These are phyloP conservation scores for Penicillium herquei DNA, from an alignment of 495 filamentous ascomycete species.

Conservation along the genomic window DNA sequence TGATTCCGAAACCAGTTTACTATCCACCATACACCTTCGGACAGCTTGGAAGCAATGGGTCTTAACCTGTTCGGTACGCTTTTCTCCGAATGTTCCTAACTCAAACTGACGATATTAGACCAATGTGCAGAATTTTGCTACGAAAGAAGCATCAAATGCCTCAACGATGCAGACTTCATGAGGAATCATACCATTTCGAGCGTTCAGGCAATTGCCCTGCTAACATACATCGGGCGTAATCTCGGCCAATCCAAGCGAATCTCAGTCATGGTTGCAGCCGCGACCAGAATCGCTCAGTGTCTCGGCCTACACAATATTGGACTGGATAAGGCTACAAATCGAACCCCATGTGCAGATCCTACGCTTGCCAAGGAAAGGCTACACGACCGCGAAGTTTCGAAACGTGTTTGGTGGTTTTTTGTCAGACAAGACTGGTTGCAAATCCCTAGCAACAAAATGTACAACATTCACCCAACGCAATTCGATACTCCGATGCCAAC, in stretches of 20 bases:
- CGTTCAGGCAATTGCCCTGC: constrained; percentile 15
- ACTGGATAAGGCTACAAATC: not conserved
- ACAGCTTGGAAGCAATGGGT: not conserved
- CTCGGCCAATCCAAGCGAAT: constrained; percentile 12
- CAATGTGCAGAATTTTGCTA: not conserved
- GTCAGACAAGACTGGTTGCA: constrained; percentile 19
- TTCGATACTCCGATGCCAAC: constrained; percentile 16
- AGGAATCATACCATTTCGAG: constrained; percentile 7
- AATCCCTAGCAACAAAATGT: constrained; percentile 16
- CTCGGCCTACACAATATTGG: constrained; percentile 11
- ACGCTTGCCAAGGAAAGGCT: not conserved
- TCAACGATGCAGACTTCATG: constrained; percentile 12
- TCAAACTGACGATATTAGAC: not conserved
- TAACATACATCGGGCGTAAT: constrained; percentile 13
- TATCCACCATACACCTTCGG: not conserved
- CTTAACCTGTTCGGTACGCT: not conserved
- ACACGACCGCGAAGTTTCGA: constrained; percentile 13
- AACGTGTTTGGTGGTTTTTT: constrained; percentile 19
- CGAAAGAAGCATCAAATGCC: constrained; percentile 4
- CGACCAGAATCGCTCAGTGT: constrained; percentile 12
- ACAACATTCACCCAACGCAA: constrained; percentile 12
- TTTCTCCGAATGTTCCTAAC: not conserved
- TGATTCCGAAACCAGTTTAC: not conserved
- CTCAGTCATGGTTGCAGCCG: constrained; percentile 8
- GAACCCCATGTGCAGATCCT: not conserved